These are phyloP conservation scores for Bondarzewia mesenterica DNA, from an alignment of 1,284 basidiomycete species.

Conservation along the genomic window DNA sequence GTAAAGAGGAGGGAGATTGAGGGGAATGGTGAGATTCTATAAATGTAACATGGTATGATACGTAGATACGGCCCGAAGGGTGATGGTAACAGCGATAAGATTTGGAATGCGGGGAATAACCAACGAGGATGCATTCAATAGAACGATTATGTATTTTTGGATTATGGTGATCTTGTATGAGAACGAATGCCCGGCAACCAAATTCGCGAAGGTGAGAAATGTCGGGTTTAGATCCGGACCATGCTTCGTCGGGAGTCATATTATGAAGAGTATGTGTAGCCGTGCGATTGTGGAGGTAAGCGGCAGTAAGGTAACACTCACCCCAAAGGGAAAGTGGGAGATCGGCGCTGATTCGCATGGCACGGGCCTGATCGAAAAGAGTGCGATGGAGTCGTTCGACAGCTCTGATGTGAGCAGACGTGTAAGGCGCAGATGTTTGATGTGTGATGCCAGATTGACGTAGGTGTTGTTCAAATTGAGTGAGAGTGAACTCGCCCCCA, in stretches of 20 bases:
- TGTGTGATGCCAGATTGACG: background rate
- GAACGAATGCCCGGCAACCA: conserved; percentile 14
- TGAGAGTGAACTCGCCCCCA: background rate
- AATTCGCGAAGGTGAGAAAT: conserved; percentile 16
- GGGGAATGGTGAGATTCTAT: background rate
- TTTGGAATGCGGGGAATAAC: conserved; percentile 24
- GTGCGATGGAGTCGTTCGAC: conserved; percentile 21
- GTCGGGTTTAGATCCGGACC: conserved; percentile 11
- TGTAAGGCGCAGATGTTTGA: conserved; percentile 19
- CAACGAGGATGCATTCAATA: conserved; percentile 25
- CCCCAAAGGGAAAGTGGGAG: conserved; percentile 20
- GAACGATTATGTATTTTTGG: conserved; percentile 23
- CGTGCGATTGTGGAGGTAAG: conserved; percentile 5
- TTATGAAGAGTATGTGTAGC: background rate
- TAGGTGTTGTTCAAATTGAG: background rate
- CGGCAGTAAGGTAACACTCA: conserved; percentile 16
- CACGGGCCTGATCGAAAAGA: conserved; percentile 14
- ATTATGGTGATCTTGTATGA: conserved; percentile 15
- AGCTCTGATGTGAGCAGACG: conserved; percentile 21
- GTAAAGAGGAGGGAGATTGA: too few species aligned
- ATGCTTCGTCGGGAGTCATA: conserved; percentile 14
- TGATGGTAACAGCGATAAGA: conserved; percentile 16
- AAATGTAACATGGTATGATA: background rate
- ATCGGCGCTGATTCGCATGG: conserved; percentile 17
- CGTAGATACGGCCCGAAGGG: background rate